Conservation (phyloP, 164 flowering plant genomes). For the Vitis amurensis region DNA sequence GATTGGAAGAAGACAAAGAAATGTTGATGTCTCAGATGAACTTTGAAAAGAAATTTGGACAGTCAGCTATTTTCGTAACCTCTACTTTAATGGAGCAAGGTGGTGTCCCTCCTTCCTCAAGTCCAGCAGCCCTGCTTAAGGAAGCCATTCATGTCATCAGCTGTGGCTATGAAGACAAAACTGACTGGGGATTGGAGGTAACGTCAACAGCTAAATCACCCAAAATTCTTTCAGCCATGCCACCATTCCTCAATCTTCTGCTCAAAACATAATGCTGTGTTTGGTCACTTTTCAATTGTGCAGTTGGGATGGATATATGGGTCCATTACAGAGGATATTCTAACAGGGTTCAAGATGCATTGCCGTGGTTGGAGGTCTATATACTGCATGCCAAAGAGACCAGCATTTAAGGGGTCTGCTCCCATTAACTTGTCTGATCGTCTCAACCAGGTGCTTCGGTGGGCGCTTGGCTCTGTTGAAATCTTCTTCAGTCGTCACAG, state of each 20-base stretch:
- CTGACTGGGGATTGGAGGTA: slow-evolving; percentile 96
- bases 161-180: slow-evolving; percentile 96
- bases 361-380: slow-evolving; percentile 97
- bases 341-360: slow-evolving; percentile 93
- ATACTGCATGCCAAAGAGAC: slow-evolving; percentile 82
- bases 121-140: slow-evolving; percentile 89
- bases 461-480: slow-evolving; percentile 96
- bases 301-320: slow-evolving; percentile 97
- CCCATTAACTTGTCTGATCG: slow-evolving; percentile 90
- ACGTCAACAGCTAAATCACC: not conserved
- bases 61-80: slow-evolving; percentile 82
- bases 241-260: not conserved
- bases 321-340: slow-evolving; percentile 85
- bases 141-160: slow-evolving; percentile 98
- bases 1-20: slow-evolving; percentile 67
- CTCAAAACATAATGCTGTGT: too few species aligned
- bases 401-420: slow-evolving; percentile 92
- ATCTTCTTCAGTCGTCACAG: slow-evolving; percentile 90
- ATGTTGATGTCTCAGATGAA: slow-evolving; percentile 82
- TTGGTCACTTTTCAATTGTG: slow-evolving; percentile 12
- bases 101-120: slow-evolving; percentile 92
- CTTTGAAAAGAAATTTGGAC: slow-evolving; percentile 88
- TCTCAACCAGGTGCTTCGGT: slow-evolving; percentile 90
- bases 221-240: not conserved
- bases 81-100: slow-evolving; percentile 91